Evolutionary conservation across 2,329 filamentous ascomycete species (phyloP).

Genomic region (Truncatella angustata): DNA sequence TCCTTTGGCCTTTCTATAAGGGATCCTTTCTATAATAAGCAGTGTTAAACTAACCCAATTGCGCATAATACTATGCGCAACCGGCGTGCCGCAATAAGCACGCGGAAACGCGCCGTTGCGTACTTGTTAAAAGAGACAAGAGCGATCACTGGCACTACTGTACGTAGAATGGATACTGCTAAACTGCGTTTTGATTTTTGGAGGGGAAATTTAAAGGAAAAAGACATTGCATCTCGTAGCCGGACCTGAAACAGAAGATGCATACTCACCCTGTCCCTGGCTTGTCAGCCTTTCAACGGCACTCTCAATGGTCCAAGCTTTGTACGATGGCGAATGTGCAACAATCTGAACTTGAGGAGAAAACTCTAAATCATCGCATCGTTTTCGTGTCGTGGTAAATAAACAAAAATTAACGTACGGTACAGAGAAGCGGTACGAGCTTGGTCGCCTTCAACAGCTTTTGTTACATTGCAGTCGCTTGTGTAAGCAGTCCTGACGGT

Average conservation of each 20-base stretch:
- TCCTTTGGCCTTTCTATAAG: too few species aligned
- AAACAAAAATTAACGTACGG: too few species aligned
- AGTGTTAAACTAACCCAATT: not conserved
- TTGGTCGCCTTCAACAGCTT: too few species aligned
- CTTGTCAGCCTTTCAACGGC: not conserved
- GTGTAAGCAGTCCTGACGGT: too few species aligned
- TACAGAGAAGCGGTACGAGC: too few species aligned
- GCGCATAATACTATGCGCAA: not conserved
- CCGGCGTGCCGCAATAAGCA: not conserved
- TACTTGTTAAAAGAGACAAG: not conserved
- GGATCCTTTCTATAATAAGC: not conserved
- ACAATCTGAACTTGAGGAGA: not conserved
- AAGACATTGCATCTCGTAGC: conserved; percentile 6
- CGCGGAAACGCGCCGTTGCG: conserved; percentile 1
- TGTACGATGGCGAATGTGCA: not conserved
- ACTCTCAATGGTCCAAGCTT: not conserved
- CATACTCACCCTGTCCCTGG: not conserved
- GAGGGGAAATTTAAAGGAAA: conserved; percentile 8
- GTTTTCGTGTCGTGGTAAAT: not conserved
- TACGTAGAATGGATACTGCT: too few species aligned
- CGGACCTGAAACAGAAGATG: conserved; percentile 9
- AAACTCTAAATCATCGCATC: not conserved
- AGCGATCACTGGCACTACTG: not conserved
- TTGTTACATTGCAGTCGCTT: too few species aligned
- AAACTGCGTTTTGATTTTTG: not conserved